A percentile compares a stretch with the other conserved stretches of the same genome.
phyloP scores from a whole-genome alignment of 345 rosid species.

The Gossypium longicalyx region DNA sequence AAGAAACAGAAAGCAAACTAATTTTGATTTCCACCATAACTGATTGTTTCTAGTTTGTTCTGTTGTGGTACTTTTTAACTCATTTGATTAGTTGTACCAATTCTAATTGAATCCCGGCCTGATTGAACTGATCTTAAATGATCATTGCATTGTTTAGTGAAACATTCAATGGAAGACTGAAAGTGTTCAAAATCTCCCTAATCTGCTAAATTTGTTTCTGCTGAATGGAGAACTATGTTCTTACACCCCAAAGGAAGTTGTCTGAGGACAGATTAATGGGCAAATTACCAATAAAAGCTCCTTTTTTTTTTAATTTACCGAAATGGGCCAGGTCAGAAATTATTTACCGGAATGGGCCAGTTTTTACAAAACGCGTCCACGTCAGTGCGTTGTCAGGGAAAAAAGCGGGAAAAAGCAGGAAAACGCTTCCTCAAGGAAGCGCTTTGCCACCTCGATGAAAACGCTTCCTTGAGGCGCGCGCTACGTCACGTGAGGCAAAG shows the following conservation, averaged over 20 bases:
- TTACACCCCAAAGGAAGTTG: neutral
- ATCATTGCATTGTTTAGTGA: neutral
- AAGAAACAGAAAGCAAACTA: slow-evolving; percentile 51
- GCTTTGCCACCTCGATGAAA: too few relatives aligned
- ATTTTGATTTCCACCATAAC: neutral
- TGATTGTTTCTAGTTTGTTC: neutral
- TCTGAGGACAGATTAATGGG: too few relatives aligned
- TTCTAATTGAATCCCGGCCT: neutral
- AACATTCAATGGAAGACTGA: neutral
- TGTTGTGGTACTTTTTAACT: neutral
- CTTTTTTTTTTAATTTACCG: too few relatives aligned
- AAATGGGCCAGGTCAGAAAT: too few relatives aligned
- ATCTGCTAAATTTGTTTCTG: neutral
- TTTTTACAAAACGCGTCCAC: too few relatives aligned
- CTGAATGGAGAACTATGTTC: neutral
- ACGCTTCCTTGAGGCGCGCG: too few relatives aligned
- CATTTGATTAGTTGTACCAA: slow-evolving; percentile 1
- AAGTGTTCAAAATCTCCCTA: neutral
- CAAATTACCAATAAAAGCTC: too few relatives aligned
- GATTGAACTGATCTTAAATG: neutral
- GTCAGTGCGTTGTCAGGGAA: too few relatives aligned
- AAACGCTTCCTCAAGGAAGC: too few relatives aligned
- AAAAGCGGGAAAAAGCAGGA: too few relatives aligned
- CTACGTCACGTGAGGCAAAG: too few relatives aligned
- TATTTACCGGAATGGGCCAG: too few relatives aligned